A percentile compares a stretch with the other conserved stretches of the same genome.
Evolutionary conservation across 192 early-diverging fungal genomes (phyloP).

Genomic region (Funneliformis mosseae): DNA sequence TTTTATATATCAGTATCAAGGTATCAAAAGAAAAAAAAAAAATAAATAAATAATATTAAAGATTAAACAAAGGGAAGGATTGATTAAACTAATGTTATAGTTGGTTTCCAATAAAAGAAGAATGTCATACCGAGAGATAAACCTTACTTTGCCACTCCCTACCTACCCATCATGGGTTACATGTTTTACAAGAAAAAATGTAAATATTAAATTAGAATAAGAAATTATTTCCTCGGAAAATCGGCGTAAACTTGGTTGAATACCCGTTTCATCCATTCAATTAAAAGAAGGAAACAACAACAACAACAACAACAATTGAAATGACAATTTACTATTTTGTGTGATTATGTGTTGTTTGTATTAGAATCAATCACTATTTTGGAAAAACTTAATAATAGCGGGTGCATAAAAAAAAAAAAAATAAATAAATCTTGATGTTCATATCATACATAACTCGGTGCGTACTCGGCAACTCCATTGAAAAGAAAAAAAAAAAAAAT

Average conservation of each 20-base stretch:
- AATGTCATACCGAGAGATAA: not conserved
- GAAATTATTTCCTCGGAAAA: not conserved
- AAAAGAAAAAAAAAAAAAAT: not conserved
- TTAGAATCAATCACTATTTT: too few species aligned
- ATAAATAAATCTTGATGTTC: not conserved
- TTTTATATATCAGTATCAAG: too few species aligned
- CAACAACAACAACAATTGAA: not conserved
- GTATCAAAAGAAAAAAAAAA: too few species aligned
- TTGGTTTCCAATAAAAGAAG: not conserved
- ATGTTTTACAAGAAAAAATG: not conserved
- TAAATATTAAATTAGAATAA: not conserved
- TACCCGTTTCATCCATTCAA: not conserved
- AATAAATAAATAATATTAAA: too few species aligned
- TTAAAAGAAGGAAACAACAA: not conserved
- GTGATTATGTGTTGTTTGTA: not conserved
- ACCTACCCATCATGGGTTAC: not conserved
- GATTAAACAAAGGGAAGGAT: not conserved
- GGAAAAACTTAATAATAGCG: not conserved
- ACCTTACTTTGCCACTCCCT: not conserved
- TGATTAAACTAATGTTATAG: not conserved
- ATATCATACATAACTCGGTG: too few species aligned
- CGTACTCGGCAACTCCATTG: too few species aligned
- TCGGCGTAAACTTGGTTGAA: not conserved
- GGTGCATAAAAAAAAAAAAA: not conserved
- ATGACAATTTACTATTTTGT: not conserved